Base-by-base conservation (phyloP, 179 eudicot genomes). In the Vitellaria paradoxa region DNA sequence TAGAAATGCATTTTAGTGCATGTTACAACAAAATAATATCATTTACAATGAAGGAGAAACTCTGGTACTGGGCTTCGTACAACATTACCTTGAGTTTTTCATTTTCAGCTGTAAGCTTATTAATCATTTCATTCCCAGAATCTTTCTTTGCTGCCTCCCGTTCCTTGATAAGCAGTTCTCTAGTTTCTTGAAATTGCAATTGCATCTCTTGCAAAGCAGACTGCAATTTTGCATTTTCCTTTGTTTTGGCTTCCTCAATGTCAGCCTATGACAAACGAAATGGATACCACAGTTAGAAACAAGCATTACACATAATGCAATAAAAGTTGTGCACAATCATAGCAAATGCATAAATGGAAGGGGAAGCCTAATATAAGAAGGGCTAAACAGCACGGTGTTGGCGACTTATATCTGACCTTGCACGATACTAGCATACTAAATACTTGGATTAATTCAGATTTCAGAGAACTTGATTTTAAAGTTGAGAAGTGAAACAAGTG, bases 71-170 rank as follows among this genome's bases (percentile, higher is more conserved):
- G 56, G 66, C 37, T 72, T 66, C 60, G 4, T 53, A 40, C 13
- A 72, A 68, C 37, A 67, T 84, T 69, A 94, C 98, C 93, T 96
- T 96, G 52, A 96, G 91, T 49, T 88, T 81, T 75, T 89, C 88
- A 85, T 93, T 96, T 86, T 96, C 98, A 70, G 81, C 80, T 57
- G 85, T 86, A 79, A 96, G 88, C 76, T 89, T 87, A 76, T 80
- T 68, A 37, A 88, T 76, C 73, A 79, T 67, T 75, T 88, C 93
- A 30, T 30, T 55, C 80, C 73, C 81, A 23, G 26, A 60, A 21
- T 17, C 61, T 50, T 23, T 52, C 45, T 84, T 85, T 73, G 86
- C 82, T 80, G 81, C 84, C 76, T 85, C 91, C n/a, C 83, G 84
- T 76, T 94, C 94, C 79, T 85, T 86, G 21, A 68, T 59, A 67